Percentiles rank a stretch among this genome's conserved stretches.
These are phyloP conservation scores for Brassica hybrid DNA, from an alignment of 441 rosid species.

Conservation along the genomic window DNA sequence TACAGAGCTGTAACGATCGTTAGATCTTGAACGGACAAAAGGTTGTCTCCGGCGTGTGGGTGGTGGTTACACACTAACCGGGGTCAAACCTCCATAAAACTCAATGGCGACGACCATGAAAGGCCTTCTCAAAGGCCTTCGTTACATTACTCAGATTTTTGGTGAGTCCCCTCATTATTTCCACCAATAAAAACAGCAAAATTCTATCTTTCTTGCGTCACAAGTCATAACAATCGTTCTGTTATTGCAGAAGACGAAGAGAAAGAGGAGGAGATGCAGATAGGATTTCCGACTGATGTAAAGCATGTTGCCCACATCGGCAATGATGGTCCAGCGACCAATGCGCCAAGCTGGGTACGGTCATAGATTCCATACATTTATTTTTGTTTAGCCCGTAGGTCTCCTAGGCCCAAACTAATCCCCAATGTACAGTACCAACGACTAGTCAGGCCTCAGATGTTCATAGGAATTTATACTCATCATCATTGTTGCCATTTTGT, in stretches of 20 bases:
- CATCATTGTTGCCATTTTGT: background rate
- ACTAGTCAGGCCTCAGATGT: no score
- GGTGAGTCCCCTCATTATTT: slow-evolving; percentile 44
- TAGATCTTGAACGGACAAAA: slow-evolving; percentile 34
- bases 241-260: slow-evolving; percentile 70
- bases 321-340: slow-evolving; percentile 65
- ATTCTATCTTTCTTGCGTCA: background rate
- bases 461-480: background rate
- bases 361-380: background rate
- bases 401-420: no score
- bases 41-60: slow-evolving; percentile 44
- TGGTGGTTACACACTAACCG: slow-evolving; percentile 31
- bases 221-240: background rate
- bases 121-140: slow-evolving; percentile 68
- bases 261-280: slow-evolving; percentile 74
- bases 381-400: no score
- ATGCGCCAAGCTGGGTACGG: slow-evolving; percentile 71
- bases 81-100: slow-evolving; percentile 21
- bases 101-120: slow-evolving; percentile 55
- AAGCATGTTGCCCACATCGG: slow-evolving; percentile 93
- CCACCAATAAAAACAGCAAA: background rate
- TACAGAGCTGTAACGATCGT: slow-evolving; percentile 27
- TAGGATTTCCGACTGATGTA: slow-evolving; percentile 87
- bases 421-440: no score
- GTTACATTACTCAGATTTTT: slow-evolving; percentile 63